Percentiles rank a stretch among this genome's conserved stretches.
These are phyloP conservation scores for Fennellomyces sp. DNA, from an alignment of 371 early-diverging fungal species.

Conservation along the genomic window DNA sequence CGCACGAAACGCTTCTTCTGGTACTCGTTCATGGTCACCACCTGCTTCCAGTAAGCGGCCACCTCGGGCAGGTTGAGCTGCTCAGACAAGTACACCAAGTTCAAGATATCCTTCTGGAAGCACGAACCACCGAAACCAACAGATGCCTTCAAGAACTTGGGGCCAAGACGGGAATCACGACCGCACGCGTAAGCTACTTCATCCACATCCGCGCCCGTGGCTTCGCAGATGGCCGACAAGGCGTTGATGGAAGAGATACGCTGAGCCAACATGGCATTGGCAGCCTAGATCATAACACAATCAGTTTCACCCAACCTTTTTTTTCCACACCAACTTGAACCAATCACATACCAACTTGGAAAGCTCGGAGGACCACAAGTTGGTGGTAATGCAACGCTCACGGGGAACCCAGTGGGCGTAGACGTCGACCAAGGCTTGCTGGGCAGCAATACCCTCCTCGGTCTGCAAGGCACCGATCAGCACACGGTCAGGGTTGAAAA, in stretches of 20 bases:
- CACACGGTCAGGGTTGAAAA: conserved; percentile 90
- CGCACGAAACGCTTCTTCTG: conserved; percentile 89
- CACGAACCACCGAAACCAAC: conserved; percentile 97
- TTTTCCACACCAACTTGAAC: not conserved
- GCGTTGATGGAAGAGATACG: conserved; percentile 95
- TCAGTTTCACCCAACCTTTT: not conserved
- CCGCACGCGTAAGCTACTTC: conserved; percentile 94
- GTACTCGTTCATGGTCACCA: conserved; percentile 91
- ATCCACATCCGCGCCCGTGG: conserved; percentile 94
- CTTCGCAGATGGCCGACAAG: conserved; percentile 92
- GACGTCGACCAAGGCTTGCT: conserved; percentile 73
- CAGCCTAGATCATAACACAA: conserved; percentile 58
- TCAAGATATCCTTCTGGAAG: conserved; percentile 95
- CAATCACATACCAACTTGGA: conserved; percentile 72
- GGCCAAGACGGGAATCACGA: conserved; percentile 86
- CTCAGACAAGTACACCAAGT: conserved; percentile 87
- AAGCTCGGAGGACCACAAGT: conserved; percentile 94
- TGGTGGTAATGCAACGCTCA: conserved; percentile 89
- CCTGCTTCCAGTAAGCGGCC: conserved; percentile 93
- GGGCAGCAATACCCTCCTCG: conserved; percentile 76
- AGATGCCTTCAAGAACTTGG: conserved; percentile 90
- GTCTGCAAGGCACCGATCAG: conserved; percentile 90
- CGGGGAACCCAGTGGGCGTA: conserved; percentile 87
- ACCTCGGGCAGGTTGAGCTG: conserved; percentile 89
- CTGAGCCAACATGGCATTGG: conserved; percentile 96